These are phyloP conservation scores for Aquilaria malaccensis DNA, from an alignment of 345 rosid species.

Conservation along the genomic window DNA sequence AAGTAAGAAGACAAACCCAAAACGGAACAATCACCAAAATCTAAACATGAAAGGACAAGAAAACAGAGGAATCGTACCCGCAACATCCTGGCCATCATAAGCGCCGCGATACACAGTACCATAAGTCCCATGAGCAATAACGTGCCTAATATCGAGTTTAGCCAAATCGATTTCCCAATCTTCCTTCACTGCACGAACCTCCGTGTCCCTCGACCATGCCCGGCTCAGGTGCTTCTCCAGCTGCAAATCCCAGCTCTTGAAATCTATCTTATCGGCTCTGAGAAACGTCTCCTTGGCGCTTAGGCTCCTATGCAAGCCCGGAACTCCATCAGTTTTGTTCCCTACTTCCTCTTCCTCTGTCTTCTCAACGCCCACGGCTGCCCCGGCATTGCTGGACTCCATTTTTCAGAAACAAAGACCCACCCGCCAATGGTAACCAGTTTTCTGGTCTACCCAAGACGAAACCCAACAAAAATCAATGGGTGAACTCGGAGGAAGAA, in stretches of 20 bases:
- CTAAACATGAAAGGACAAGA: too few species aligned
- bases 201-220: constrained; percentile 53
- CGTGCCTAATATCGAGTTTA: constrained; percentile 53
- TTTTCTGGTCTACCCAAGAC: too few species aligned
- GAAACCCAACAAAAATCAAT: too few species aligned
- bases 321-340: too few species aligned
- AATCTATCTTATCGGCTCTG: constrained; percentile 75
- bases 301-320: background rate
- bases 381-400: too few species aligned
- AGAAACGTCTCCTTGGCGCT: constrained; percentile 44
- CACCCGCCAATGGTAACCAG: too few species aligned
- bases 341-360: too few species aligned
- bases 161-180: constrained; percentile 83
- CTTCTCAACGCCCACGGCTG: too few species aligned
- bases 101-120: constrained; percentile 69
- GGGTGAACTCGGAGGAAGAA: too few species aligned
- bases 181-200: constrained; percentile 28
- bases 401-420: too few species aligned
- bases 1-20: too few species aligned
- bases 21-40: too few species aligned
- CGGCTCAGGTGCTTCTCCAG: constrained; percentile 67
- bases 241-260: constrained; percentile 78
- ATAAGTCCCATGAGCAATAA: constrained; percentile 64
- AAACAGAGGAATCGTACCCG: constrained; percentile 32
- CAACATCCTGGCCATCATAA: constrained; percentile 72